Evolutionary conservation across 2,329 filamentous ascomycete genomes (phyloP).

Genomic region (Colletotrichum tanaceti): DNA sequence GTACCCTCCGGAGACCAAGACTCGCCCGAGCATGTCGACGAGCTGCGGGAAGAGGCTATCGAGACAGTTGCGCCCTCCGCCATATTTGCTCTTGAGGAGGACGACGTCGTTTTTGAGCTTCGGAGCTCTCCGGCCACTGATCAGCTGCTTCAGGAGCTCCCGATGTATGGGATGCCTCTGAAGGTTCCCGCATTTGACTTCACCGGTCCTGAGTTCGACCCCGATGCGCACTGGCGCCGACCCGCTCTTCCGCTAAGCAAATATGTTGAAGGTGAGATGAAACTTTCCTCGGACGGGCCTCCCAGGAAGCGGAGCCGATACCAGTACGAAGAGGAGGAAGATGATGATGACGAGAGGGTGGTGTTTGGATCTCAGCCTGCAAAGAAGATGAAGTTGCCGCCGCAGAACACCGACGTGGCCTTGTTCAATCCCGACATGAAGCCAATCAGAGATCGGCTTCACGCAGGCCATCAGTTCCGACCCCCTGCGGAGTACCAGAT

Average conservation of each 20-base stretch:
- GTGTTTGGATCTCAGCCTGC: constrained; percentile 50
- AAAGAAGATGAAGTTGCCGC: constrained; percentile 61
- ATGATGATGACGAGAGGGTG: constrained; percentile 62
- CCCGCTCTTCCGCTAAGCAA: constrained; percentile 88
- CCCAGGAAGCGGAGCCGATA: constrained; percentile 85
- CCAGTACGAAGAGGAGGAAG: constrained; percentile 79
- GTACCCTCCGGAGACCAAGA: constrained; percentile 73
- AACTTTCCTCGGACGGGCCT: constrained; percentile 72
- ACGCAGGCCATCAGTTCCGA: constrained; percentile 91
- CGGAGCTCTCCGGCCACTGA: constrained; percentile 80
- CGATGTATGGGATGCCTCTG: constrained; percentile 77
- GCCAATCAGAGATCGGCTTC: constrained; percentile 86
- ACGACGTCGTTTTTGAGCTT: constrained; percentile 84
- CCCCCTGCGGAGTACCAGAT: constrained; percentile 92
- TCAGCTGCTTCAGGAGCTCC: constrained; percentile 82
- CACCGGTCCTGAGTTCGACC: constrained; percentile 68
- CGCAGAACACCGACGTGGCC: constrained; percentile 81
- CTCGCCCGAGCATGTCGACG: constrained; percentile 59
- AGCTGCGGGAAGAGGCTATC: constrained; percentile 54
- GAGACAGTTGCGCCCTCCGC: constrained; percentile 75
- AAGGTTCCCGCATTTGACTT: constrained; percentile 69
- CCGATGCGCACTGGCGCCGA: constrained; percentile 78
- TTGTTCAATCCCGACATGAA: constrained; percentile 92
- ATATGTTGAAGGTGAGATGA: constrained; percentile 84
- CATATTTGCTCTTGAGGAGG: constrained; percentile 84